phyloP scores from a whole-genome alignment of 2,329 filamentous ascomycete species.

The Nemania abortiva region DNA sequence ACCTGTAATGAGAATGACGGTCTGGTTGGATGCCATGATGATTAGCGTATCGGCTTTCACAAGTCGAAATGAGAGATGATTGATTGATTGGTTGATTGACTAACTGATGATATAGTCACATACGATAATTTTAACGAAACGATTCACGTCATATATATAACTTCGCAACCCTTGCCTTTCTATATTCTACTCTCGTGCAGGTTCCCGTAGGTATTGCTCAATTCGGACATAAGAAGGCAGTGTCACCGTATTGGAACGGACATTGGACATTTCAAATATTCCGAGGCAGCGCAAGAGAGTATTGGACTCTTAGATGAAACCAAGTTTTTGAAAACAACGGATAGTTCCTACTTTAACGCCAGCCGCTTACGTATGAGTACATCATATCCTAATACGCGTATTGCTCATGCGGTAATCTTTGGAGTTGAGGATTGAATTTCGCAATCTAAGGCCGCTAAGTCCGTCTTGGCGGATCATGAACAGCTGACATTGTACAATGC shows the following conservation, averaged over 20 bases:
- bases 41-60: not conserved
- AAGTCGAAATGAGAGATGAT: not conserved
- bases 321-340: not conserved
- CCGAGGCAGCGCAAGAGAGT: not conserved
- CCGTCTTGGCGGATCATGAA: not conserved
- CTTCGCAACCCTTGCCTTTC: not conserved
- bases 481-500: not conserved
- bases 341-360: not conserved
- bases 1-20: slow-evolving; percentile 52
- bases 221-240: slow-evolving; percentile 12
- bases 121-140: not conserved
- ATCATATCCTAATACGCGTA: not conserved
- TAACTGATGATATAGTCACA: not conserved
- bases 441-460: not conserved
- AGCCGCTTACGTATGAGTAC: not conserved
- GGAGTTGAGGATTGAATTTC: not conserved
- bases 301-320: not conserved
- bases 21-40: slow-evolving; percentile 43
- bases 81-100: not conserved
- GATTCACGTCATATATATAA: not conserved
- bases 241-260: not conserved
- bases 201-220: not conserved
- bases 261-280: slow-evolving; percentile 23
- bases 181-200: not conserved
- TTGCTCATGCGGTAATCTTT: not conserved